Evolutionary conservation across 441 rosid species (phyloP), one percentile per base, ranked within the genome.

Genomic region (Euphorbia corollata): DNA sequence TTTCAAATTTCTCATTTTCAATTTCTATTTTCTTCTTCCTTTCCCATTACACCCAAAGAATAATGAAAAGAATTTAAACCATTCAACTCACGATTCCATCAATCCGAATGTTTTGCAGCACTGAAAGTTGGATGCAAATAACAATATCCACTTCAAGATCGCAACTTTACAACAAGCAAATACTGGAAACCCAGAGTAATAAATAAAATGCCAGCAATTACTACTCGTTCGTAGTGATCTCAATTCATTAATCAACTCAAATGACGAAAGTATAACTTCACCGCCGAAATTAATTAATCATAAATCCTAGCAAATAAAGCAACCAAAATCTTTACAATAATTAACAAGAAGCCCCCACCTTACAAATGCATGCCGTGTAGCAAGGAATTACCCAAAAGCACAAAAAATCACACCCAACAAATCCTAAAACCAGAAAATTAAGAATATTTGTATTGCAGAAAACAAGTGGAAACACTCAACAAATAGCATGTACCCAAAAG

Each of bases 21-120:
- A 54, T 61, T 23, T 63, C 20, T 53, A 71, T 68, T 70, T 59
- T 71, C 64, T 63, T 61, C 81, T 59, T 73, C 69, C 53, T 76
- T 68, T 24, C 71, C 72, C 75, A 66, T 30, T 27, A 59, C 75
- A 58, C 34, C 62, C 73, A 51, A 53, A 48, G 20, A 64, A 55
- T 45, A 30, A 59, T 70, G 68, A 32, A 23, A 30, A 36, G 30
- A 20, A 63, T 39, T 53, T 36, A 54, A 69, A 61, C 48, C 65
- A 57, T 11, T 8, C 48, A 64, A 45, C n/a, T 65, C 58, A 59
- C 68, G 65, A 71, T 67, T 73, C 68, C 64, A 43, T 36, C 54
- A 65, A 61, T 47, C 62, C 45, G 63, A 48, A 60, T 59, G 36
- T 47, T 32, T 30, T 9, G 59, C 64, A 53, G 59, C 34, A 64